Percentiles rank a stretch among this genome's conserved stretches.
phyloP scores from a whole-genome alignment of 306 rosid species.

The Trifolium repens region DNA sequence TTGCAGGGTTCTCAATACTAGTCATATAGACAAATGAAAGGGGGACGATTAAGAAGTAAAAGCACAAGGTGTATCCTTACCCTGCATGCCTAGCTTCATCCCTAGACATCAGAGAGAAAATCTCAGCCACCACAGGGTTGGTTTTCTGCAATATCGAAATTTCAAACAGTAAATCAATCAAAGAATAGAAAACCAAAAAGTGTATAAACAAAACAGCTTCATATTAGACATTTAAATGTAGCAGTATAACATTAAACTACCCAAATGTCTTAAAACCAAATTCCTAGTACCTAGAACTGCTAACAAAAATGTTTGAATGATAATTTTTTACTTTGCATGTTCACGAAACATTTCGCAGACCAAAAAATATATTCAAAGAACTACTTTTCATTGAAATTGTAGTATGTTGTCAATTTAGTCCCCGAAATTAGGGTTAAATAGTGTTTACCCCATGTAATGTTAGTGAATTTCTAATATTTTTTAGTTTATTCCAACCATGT shows the following conservation, averaged over 20 bases:
- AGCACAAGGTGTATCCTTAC: slow-evolving; percentile 48
- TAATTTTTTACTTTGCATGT: not conserved
- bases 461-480: no score
- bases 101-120: slow-evolving; percentile 99
- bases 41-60: not conserved
- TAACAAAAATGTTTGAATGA: not conserved
- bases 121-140: slow-evolving; percentile 99
- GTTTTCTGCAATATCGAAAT: slow-evolving; percentile 77
- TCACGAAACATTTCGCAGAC: not conserved
- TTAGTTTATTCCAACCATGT: no score
- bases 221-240: slow-evolving; percentile 2
- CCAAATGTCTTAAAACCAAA: slow-evolving; percentile 10
- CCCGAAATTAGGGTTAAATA: not conserved
- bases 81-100: slow-evolving; percentile 99
- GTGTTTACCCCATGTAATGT: no score
- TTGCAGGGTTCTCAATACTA: not conserved
- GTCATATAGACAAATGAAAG: not conserved
- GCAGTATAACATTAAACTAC: slow-evolving; percentile 23
- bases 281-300: slow-evolving; percentile 17
- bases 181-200: not conserved
- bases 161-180: slow-evolving; percentile 35
- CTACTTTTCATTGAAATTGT: not conserved
- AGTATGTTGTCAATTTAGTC: not conserved
- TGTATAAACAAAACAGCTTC: slow-evolving; percentile 12
- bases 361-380: not conserved